phyloP scores from a whole-genome alignment of 1,284 basidiomycete genomes.

The Melampsora americana region DNA sequence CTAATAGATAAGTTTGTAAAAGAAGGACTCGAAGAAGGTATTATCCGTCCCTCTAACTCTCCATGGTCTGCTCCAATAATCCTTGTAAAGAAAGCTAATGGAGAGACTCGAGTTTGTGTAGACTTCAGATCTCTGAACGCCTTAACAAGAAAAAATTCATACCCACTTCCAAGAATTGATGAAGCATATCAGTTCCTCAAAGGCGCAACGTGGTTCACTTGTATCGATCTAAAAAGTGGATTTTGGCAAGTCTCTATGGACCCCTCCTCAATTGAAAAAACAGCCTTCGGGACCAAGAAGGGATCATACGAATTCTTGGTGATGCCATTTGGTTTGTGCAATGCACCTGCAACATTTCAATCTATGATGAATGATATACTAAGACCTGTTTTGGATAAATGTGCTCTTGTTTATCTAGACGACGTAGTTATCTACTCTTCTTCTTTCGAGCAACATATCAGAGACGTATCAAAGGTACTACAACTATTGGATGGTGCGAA shows the following conservation, averaged over 20 bases:
- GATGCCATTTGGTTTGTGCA: conserved; percentile 44
- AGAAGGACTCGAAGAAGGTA: conserved; percentile 5
- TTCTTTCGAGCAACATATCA: neutral
- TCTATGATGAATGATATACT: too few relatives aligned
- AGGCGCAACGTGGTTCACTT: neutral
- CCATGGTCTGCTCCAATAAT: neutral
- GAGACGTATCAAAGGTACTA: neutral
- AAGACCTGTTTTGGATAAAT: conserved; percentile 2
- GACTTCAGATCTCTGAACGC: conserved; percentile 11
- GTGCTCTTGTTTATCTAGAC: conserved; percentile 10
- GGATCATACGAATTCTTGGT: conserved; percentile 12
- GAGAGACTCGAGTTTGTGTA: neutral
- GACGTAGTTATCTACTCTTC: conserved; percentile 1
- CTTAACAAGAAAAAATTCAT: conserved; percentile 3
- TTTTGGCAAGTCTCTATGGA: conserved; percentile 1
- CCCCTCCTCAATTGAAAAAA: conserved; percentile 2
- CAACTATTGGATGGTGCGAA: neutral
- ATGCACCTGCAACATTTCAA: conserved; percentile 50
- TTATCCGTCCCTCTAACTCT: conserved; percentile 4
- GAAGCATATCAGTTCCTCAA: neutral
- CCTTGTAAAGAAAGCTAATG: too few relatives aligned
- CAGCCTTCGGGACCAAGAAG: neutral
- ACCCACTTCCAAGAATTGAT: conserved; percentile 7
- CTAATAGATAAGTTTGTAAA: conserved; percentile 14
- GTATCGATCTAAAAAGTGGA: conserved; percentile 12